Base-by-base conservation (phyloP, 805 yeast genomes). In the Metschnikowia similis region DNA sequence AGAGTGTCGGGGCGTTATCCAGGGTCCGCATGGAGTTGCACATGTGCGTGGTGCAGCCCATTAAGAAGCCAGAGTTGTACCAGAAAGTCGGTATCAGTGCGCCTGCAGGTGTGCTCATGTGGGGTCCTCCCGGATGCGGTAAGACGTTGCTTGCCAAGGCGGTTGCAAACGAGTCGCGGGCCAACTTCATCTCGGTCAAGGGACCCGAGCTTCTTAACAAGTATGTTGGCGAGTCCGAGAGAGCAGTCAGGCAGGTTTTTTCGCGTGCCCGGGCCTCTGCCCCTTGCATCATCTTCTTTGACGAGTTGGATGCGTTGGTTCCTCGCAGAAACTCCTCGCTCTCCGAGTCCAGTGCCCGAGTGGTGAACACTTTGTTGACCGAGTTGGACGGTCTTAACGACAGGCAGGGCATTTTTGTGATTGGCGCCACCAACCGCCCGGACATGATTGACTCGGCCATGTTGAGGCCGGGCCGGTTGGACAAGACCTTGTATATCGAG, bases 91-190 rank as follows among this genome's bases (percentile, higher is more conserved):
- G 99, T 66, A 91, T 94, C 39, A 82, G 89, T 48, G 97, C 97
- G 0, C 98, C 98, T 2, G 90, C 96, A 0, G 99, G 99, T 50
- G 99, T 94, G 1, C 71, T 94, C 27, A 79, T 94, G 76, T 94
- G 99, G 99, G 99, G 99, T 0, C 99, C 99, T 1, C 99, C 99
- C 3, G 99, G 99, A 35, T 94, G 98, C 72, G 99, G 99, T 77
- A 94, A 94, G 65, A 94, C 99, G 0, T 74, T 94, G 45, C 74
- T 94, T 29, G 98, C 98, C 0, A 94, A 94, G 62, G 99, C 99
- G 2, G 98, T 94, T 2, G 99, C 99, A 9, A 92, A 92, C 65
- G 98, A 94, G 67, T 89, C 97, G 0, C 79, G 95, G 47, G 98
- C 98, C 10, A 94, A 94, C 65, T 94, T 94, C 67, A 94, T 94